Evolutionary conservation across 228 moss, liverwort and hornwort species (phyloP), one percentile per base, ranked within the genome.

Genomic region (Sphagnum magellanicum): DNA sequence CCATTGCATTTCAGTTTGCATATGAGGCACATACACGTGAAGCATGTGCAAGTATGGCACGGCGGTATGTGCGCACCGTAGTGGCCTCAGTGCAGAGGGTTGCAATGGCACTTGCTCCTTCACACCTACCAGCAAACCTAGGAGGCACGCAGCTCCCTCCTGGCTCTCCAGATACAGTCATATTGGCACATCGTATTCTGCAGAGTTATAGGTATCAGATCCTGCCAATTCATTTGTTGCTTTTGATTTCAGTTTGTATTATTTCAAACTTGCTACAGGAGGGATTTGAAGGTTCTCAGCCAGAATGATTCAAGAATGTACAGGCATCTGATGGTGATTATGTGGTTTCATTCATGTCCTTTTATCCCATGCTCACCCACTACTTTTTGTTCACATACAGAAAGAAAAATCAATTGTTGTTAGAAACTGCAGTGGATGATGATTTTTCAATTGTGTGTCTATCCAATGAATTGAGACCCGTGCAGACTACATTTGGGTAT

Each of bases 1-100:
- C 88, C 5, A 88, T 88, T 50, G 88, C 88, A 3, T 88, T 88
- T 16, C 88, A 88, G 52, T 88, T 88, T 70, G 79, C 88, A 7
- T 88, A 74, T 64, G 88, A 88, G 14, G 84, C 74, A 6, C 88
- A 88, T 63, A 78, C 81, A 62, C 81, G 88, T 53, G 88, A 88
- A 48, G 78, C 71, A 64, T 81, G 84, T 70, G 88, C 88, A 48
- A 77, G 75, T 6, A 88, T 84, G 82, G 88, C 88, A 48, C 70
- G 88, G 10, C 88, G 82, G 47, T 88, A 88, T 65, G 88, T 88
- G 16, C 88, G 88, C 8, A 84, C 88, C 4, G 88, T 88, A 13
- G 84, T 88, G 61, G 88, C 78, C 9, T 88, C 88, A 63, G 88
- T 88, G 57, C 88, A 88, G 69, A 79, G 84, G 49, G 84, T 88